These are phyloP conservation scores for Lanmaoa pseudosensibilis DNA, from an alignment of 768 basidiomycete species.

Conservation along the genomic window DNA sequence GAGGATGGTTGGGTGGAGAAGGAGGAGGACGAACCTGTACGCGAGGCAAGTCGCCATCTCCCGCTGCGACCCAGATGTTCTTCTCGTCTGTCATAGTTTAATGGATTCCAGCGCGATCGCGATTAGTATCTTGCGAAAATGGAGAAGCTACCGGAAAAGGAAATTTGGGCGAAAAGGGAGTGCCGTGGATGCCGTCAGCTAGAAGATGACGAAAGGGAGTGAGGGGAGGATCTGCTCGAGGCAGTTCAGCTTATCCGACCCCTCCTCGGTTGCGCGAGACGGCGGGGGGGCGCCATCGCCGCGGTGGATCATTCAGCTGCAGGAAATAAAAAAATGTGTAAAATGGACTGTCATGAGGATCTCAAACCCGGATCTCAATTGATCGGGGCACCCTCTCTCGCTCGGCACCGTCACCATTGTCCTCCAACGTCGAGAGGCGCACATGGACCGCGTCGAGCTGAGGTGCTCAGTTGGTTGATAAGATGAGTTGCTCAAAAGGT, in stretches of 20 bases:
- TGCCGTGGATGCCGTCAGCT: conserved; percentile 10
- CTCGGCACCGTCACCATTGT: conserved; percentile 28
- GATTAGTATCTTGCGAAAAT: conserved; percentile 1
- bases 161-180: conserved; percentile 20
- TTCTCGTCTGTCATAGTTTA: conserved; percentile 36
- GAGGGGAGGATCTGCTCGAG: neutral
- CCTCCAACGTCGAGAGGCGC: neutral
- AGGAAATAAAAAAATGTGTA: neutral
- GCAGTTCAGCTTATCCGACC: neutral
- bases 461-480: neutral
- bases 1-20: neutral
- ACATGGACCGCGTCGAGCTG: conserved; percentile 4
- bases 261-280: neutral
- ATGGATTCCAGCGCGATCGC: conserved; percentile 16
- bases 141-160: conserved; percentile 26
- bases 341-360: conserved; percentile 13
- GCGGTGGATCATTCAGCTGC: conserved; percentile 1
- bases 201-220: neutral
- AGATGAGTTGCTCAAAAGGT: neutral
- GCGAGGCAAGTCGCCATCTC: conserved; percentile 81
- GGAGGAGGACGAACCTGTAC: conserved; percentile 56
- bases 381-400: conserved; percentile 24
- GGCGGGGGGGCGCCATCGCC: neutral
- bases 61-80: conserved; percentile 94
- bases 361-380: conserved; percentile 29